Evolutionary conservation across 2,329 filamentous ascomycete species (phyloP).

Genomic region (Sclerotinia spermophila): DNA sequence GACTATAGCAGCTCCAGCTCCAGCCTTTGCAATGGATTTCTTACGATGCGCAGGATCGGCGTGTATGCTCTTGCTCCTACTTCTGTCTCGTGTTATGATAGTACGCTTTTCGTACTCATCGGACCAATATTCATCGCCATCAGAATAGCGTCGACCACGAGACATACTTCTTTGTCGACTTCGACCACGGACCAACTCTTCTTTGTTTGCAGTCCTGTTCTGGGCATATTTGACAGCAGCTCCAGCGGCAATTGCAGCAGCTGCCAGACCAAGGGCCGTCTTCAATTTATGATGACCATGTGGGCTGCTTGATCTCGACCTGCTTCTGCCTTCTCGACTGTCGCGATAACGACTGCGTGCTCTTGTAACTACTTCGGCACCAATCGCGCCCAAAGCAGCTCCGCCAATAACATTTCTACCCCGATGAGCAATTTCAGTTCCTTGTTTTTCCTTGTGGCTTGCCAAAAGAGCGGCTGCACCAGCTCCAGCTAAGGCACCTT

Average conservation of each 20-base stretch:
- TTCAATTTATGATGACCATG: conserved; percentile 48
- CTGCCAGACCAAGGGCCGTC: conserved; percentile 59
- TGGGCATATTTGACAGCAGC: conserved; percentile 64
- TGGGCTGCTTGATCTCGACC: conserved; percentile 37
- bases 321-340: conserved; percentile 41
- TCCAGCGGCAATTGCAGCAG: conserved; percentile 59
- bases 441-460: conserved; percentile 47
- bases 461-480: conserved; percentile 57
- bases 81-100: conserved; percentile 32
- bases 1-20: conserved; percentile 53
- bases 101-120: conserved; percentile 34
- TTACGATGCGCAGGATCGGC: conserved; percentile 47
- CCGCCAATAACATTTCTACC: conserved; percentile 43
- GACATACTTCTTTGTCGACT: conserved; percentile 48
- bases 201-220: conserved; percentile 56
- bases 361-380: conserved; percentile 57
- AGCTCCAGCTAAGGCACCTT: conserved; percentile 62
- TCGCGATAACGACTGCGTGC: conserved; percentile 61
- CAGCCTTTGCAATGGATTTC: conserved; percentile 36
- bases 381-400: conserved; percentile 59
- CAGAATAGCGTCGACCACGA: conserved; percentile 42
- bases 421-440: conserved; percentile 33
- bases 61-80: conserved; percentile 44
- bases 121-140: conserved; percentile 22
- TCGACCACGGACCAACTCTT: conserved; percentile 52